Percentiles rank a stretch among this genome's conserved stretches.
These are phyloP conservation scores for Nymphaea colorata DNA, from an alignment of 164 flowering plant genomes.

Conservation along the genomic window DNA sequence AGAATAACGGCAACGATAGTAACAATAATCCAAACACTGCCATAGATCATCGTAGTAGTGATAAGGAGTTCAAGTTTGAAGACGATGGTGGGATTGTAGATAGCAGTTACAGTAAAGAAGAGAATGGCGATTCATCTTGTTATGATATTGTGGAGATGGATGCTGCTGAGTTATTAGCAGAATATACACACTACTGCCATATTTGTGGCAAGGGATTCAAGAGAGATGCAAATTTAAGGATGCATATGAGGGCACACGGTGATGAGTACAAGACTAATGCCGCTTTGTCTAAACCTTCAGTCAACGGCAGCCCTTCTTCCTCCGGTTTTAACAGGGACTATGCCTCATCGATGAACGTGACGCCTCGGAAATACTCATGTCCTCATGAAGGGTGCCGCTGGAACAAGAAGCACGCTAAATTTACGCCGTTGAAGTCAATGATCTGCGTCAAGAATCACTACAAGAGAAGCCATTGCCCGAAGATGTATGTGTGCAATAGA, in stretches of 20 bases:
- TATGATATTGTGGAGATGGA: conserved; percentile 36
- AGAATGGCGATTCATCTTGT: background rate
- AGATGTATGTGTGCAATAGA: conserved; percentile 65
- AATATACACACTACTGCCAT: conserved; percentile 54
- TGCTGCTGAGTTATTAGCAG: conserved; percentile 39
- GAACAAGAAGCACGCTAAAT: conserved; percentile 61
- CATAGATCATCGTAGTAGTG: background rate
- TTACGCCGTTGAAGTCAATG: conserved; percentile 75
- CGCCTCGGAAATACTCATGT: conserved; percentile 52
- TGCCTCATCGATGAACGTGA: conserved; percentile 4
- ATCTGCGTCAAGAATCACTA: conserved; percentile 78
- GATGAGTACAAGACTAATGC: conserved; percentile 50
- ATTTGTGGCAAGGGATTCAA: conserved; percentile 79
- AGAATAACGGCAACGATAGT: background rate
- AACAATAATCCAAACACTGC: background rate
- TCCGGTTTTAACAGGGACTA: background rate
- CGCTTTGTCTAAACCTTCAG: conserved; percentile 32
- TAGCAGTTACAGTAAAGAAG: background rate
- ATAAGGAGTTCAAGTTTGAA: background rate
- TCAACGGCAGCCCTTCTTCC: no score
- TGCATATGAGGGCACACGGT: conserved; percentile 93
- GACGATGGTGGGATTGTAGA: background rate
- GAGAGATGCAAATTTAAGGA: conserved; percentile 69
- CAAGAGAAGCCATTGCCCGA: conserved; percentile 77
- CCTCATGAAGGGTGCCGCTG: conserved; percentile 72